Evolutionary conservation across 768 basidiomycete species (phyloP).

Genomic region (Tricholoma furcatifolium): DNA sequence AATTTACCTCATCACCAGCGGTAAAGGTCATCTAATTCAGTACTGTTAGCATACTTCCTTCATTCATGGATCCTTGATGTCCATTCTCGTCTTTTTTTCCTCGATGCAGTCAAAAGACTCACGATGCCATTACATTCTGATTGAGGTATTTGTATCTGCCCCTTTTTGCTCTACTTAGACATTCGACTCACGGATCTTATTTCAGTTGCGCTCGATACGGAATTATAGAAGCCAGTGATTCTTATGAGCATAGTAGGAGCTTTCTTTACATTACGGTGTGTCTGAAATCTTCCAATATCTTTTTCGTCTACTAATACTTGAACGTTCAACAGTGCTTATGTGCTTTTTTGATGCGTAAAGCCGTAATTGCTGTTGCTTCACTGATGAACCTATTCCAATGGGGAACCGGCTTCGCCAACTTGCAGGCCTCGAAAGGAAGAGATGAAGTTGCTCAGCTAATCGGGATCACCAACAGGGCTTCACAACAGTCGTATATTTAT

Average conservation of each 20-base stretch:
- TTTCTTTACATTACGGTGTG: slow-evolving; percentile 8
- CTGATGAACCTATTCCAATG: slow-evolving; percentile 4
- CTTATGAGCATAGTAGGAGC: slow-evolving; percentile 3
- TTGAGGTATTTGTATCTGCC: slow-evolving; percentile 1
- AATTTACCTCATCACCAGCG: too few species aligned
- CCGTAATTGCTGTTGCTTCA: not conserved
- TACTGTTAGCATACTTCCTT: slow-evolving; percentile 5
- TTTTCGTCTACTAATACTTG: too few species aligned
- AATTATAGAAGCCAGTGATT: slow-evolving; percentile 1
- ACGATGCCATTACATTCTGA: not conserved
- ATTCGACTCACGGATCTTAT: not conserved
- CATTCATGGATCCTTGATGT: slow-evolving; percentile 1
- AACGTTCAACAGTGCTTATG: slow-evolving; percentile 4
- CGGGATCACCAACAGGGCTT: not conserved
- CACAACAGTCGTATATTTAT: slow-evolving; percentile 2
- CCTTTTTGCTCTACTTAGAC: too few species aligned
- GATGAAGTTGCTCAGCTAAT: not conserved
- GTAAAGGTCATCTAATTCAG: too few species aligned
- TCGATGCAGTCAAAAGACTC: too few species aligned
- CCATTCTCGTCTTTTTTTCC: not conserved
- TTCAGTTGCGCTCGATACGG: slow-evolving; percentile 9
- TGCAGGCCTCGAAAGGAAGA: slow-evolving; percentile 2
- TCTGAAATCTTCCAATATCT: too few species aligned
- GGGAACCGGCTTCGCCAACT: slow-evolving; percentile 2
- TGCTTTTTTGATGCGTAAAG: not conserved